These are phyloP conservation scores for Candida chilensis DNA, from an alignment of 805 yeast species.

Conservation along the genomic window DNA sequence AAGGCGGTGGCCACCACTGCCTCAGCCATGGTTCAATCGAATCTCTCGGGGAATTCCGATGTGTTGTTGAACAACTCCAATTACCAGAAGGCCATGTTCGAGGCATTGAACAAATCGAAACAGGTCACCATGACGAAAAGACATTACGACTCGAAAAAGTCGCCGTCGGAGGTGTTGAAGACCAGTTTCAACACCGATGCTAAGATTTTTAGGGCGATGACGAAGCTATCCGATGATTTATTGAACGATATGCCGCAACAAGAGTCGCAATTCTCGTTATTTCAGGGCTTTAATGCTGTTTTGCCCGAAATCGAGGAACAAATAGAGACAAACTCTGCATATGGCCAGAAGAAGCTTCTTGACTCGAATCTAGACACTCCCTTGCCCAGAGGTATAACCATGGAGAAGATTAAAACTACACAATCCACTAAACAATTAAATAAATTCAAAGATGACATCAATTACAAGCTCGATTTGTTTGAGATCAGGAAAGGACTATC, in stretches of 20 bases:
- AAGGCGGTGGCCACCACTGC: constrained; percentile 49
- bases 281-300: constrained; percentile 62
- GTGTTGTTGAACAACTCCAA: constrained; percentile 11
- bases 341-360: constrained; percentile 8
- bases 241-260: constrained; percentile 1
- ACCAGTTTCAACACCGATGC: neutral
- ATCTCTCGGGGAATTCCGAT: constrained; percentile 3
- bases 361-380: constrained; percentile 8
- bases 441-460: constrained; percentile 25
- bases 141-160: constrained; percentile 1
- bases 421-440: constrained; percentile 29
- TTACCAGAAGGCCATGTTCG: constrained; percentile 37
- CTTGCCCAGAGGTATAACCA: constrained; percentile 28
- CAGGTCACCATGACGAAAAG: constrained; percentile 1
- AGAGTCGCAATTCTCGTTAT: constrained; percentile 16
- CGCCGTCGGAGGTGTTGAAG: constrained; percentile 1
- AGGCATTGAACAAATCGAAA: constrained; percentile 19
- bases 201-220: constrained; percentile 1
- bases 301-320: constrained; percentile 41
- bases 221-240: constrained; percentile 1
- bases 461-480: constrained; percentile 39
- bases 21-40: constrained; percentile 29
- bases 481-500: constrained; percentile 60
- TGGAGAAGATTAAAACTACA: constrained; percentile 28
- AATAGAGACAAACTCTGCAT: constrained; percentile 6